Evolutionary conservation across 495 filamentous ascomycete species (phyloP).

Genomic region (Penicillium daleae): DNA sequence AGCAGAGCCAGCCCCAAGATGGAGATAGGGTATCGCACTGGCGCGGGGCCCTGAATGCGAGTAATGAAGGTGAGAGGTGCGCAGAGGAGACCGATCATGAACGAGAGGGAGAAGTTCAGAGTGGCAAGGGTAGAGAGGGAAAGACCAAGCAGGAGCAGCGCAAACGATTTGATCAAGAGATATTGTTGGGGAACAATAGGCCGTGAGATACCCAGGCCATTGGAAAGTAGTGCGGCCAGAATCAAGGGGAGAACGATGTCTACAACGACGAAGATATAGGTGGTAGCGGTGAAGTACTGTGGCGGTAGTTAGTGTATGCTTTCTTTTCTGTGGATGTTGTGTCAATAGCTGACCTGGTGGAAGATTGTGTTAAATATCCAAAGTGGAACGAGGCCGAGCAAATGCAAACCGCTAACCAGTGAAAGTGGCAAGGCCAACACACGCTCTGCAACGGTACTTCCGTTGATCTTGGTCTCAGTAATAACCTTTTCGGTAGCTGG

Average conservation of each 20-base stretch:
- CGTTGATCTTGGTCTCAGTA: conserved; percentile 24
- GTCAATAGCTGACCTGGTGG: conserved; percentile 57
- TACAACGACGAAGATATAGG: conserved; percentile 60
- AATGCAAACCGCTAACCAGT: conserved; percentile 71
- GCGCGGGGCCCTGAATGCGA: conserved; percentile 42
- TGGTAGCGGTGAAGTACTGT: conserved; percentile 57
- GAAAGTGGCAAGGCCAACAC: conserved; percentile 77
- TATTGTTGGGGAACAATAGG: conserved; percentile 68
- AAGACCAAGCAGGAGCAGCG: conserved; percentile 86
- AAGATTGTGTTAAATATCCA: conserved; percentile 82
- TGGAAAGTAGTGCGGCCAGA: conserved; percentile 56
- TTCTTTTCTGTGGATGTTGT: not conserved
- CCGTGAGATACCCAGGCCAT: conserved; percentile 49
- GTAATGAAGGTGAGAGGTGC: conserved; percentile 74
- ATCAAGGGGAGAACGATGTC: conserved; percentile 60
- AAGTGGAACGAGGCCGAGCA: conserved; percentile 80
- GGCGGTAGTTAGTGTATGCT: conserved; percentile 24
- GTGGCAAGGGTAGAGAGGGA: conserved; percentile 91
- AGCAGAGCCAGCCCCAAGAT: conserved; percentile 46
- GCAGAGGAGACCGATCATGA: conserved; percentile 80
- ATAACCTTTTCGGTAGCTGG: conserved; percentile 21
- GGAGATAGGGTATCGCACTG: conserved; percentile 30
- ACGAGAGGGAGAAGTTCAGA: conserved; percentile 91
- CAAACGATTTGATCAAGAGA: conserved; percentile 84
- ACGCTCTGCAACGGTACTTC: conserved; percentile 59